Evolutionary conservation across 1,139 yeast genomes (phyloP), one percentile per base, ranked within the genome.

Genomic region (Sugiyamaella grinbergsii): DNA sequence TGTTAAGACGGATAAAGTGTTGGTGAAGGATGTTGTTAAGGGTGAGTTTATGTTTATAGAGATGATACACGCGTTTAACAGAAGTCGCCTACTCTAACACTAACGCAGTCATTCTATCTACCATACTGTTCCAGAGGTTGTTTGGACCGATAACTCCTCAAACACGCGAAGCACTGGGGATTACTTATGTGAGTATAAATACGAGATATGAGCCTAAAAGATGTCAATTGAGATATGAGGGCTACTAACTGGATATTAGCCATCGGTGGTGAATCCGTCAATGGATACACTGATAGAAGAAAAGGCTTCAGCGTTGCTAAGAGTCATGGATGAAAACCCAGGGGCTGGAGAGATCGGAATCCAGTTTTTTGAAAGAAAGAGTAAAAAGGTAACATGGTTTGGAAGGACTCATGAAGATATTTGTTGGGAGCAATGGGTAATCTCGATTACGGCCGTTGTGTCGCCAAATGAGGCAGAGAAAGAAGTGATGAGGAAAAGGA

Each of bases 111-210:
- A 66, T 84, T 32, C 65, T 85, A 53, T 82, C 86, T 74, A 72
- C 87, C 1, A 79, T 86, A 23, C 79, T 86, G 65, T 86, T 86
- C 64, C 81, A 82, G 53, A 69, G 95, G 42, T 71, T 85, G 28
- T 82, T 86, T 64, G 91, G 93, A 0, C 78, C 84, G 1, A 73
- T 85, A 20, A 67, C 71, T 1, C 91, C 94, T 1, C 65, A 72
- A 19, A 75, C 77, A 1, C 68, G 63, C 0, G 78, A 74, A 51
- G 66, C 70, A 6, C 57, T 71, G 2, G 77, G 74, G 11, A 63
- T 75, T 5, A 65, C 75, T 5, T 75, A 73, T 52, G 69, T 63
- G 47, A 37, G 64, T 53, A 23, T 34, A 0, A n/a, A n/a, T 31
- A 26, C 20, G 29, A 4, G 41, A 47, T 10, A 8, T 5, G 11